Evolutionary conservation across 345 rosid species (phyloP), one percentile per base, ranked within the genome.

Genomic region (Lenwebbia sp.): DNA sequence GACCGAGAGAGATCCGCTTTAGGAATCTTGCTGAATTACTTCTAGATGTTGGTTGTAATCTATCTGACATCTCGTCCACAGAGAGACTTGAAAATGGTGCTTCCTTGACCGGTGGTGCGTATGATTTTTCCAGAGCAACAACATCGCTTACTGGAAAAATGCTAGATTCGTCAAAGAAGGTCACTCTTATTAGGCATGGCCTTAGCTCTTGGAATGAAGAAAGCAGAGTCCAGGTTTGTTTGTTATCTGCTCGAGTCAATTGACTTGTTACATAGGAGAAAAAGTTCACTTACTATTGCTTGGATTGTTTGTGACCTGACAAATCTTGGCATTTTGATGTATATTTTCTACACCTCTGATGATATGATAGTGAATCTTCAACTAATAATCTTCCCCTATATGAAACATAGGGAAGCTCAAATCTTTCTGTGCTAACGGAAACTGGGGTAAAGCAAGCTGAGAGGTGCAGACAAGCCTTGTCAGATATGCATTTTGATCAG

Each of bases 191-290:
- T 17, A 93, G 96, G 88, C 96, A 94, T 86, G 96, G 96, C 53
- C 96, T 94, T 83, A 94, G 96, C 91, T 88, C 95, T 86, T 94
- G 95, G 96, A 94, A 94, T 82, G 89, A 91, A 25, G 95, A 94
- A 88, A 85, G 92, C 33, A 90, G 93, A 90, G 91, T 94, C 87
- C 96, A 94, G 96, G 96, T 94, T 88, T 58, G 92, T 84, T 21
- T 54, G 26, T 22, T 50, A 52, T 84, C 84, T 17, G 60, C 65
- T 37, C 44, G 41, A 22, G 23, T 62, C 8, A 37, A 19, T 70
- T 0, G 26, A 19, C 44, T 0, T 70, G 21, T 19, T 70, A 19
- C 78, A 50, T 70, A 0, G 47, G 78, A 5, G 40, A 19, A 70
- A 70, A 82, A 86, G 37, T 28, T 5, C 60, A 33, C 78, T 70